Conservation (phyloP, 2,329 filamentous ascomycete species). For the Aspergillus novoparasiticus region DNA sequence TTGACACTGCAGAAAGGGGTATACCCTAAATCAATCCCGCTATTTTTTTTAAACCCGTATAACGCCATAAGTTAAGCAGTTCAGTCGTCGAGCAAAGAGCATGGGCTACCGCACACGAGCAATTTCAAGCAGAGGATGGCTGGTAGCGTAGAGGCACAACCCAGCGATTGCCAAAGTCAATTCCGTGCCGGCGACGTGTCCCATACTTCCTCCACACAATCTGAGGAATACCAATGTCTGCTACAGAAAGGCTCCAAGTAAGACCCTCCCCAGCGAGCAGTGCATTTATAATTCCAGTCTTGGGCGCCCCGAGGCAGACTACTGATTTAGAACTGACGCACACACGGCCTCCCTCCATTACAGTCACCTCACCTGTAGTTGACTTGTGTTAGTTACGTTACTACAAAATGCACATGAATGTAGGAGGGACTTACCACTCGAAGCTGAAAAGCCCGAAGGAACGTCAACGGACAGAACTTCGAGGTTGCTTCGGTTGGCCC, state of each 20-base stretch:
- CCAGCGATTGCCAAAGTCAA: slow-evolving; percentile 89
- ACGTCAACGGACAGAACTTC: slow-evolving; percentile 86
- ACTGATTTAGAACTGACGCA: slow-evolving; percentile 82
- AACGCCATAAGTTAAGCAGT: background rate
- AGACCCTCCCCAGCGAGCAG: slow-evolving; percentile 62
- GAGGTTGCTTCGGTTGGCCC: slow-evolving; percentile 86
- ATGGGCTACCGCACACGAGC: background rate
- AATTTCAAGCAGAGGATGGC: slow-evolving; percentile 27
- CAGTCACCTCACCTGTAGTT: slow-evolving; percentile 52
- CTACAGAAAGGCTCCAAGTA: slow-evolving; percentile 77
- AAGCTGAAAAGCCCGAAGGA: slow-evolving; percentile 83
- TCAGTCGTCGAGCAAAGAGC: background rate
- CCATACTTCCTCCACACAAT: slow-evolving; percentile 84
- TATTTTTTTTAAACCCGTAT: background rate
- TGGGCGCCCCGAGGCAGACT: slow-evolving; percentile 82
- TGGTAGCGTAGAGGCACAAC: slow-evolving; percentile 67
- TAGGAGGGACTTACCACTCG: slow-evolving; percentile 66
- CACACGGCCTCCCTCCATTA: slow-evolving; percentile 73
- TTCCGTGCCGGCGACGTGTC: slow-evolving; percentile 76
- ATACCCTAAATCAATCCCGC: slow-evolving; percentile 2
- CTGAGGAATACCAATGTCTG: slow-evolving; percentile 82
- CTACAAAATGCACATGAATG: slow-evolving; percentile 33
- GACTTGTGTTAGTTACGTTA: slow-evolving; percentile 19
- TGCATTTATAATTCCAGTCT: slow-evolving; percentile 78
- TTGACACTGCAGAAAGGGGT: slow-evolving; percentile 2